These are phyloP conservation scores for Tetrapisispora namnaoensis DNA, from an alignment of 805 yeast species.

Conservation along the genomic window DNA sequence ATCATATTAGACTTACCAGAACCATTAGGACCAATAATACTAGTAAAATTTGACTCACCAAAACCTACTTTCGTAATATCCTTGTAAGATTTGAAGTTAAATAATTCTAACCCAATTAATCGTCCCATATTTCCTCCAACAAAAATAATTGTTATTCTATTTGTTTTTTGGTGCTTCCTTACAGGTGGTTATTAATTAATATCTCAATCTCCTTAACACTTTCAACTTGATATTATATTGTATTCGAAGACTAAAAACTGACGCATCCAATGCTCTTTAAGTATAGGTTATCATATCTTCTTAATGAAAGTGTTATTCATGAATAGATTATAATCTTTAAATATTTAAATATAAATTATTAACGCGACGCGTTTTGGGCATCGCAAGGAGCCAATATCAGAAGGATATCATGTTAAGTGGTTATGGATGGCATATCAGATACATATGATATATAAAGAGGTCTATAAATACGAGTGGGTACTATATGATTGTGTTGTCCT, in stretches of 20 bases:
- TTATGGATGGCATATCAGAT: too few species aligned
- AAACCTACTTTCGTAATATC: constrained; percentile 72
- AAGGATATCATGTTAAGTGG: too few species aligned
- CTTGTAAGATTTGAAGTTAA: constrained; percentile 84
- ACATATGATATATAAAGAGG: too few species aligned
- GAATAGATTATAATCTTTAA: background rate
- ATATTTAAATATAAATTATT: background rate
- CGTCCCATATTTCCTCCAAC: constrained; percentile 64
- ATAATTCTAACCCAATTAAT: constrained; percentile 63
- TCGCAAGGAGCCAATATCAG: background rate
- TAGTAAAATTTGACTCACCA: constrained; percentile 74
- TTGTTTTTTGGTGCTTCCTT: too few species aligned
- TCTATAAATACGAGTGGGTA: background rate
- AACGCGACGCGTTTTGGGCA: constrained; percentile 2
- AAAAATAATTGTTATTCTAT: too few species aligned
- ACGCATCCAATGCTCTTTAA: too few species aligned
- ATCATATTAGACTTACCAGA: constrained; percentile 95
- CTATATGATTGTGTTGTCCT: background rate
- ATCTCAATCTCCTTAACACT: too few species aligned
- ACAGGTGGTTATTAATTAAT: too few species aligned
- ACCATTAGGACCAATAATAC: constrained; percentile 97
- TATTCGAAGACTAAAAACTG: too few species aligned
- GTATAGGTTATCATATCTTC: too few species aligned
- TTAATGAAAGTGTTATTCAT: too few species aligned
- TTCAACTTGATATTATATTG: too few species aligned